A percentile compares a stretch with the other conserved stretches of the same genome.
Evolutionary conservation across 805 yeast genomes (phyloP).

Genomic region (Wickerhamomyces xylosicus): DNA sequence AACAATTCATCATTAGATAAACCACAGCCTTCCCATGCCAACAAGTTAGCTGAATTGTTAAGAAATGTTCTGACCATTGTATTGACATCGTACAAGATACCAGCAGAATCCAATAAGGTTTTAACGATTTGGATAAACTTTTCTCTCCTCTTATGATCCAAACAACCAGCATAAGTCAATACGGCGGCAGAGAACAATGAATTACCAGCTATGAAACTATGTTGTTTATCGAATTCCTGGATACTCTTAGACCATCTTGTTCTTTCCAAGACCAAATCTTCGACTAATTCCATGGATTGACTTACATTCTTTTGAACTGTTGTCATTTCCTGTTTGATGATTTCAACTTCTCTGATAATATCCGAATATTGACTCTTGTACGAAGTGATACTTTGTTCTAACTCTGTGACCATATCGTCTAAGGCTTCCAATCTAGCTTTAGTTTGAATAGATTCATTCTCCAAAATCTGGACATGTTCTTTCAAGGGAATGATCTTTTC

Average conservation of each 20-base stretch:
- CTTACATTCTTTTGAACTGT: slow-evolving; percentile 47
- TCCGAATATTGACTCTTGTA: slow-evolving; percentile 62
- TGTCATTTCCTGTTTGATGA: slow-evolving; percentile 60
- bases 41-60: slow-evolving; percentile 28
- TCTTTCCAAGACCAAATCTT: slow-evolving; percentile 56
- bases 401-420: slow-evolving; percentile 69
- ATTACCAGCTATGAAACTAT: slow-evolving; percentile 49
- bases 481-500: slow-evolving; percentile 67
- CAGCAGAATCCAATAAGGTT: slow-evolving; percentile 21
- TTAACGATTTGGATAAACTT: slow-evolving; percentile 27
- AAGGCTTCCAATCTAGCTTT: slow-evolving; percentile 65
- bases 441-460: slow-evolving; percentile 49
- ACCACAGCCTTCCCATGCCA: slow-evolving; percentile 43
- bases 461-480: slow-evolving; percentile 51
- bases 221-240: slow-evolving; percentile 34
- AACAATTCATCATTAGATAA: slow-evolving; percentile 49
- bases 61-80: slow-evolving; percentile 27
- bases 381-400: slow-evolving; percentile 54
- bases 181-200: slow-evolving; percentile 54
- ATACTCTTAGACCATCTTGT: slow-evolving; percentile 63
- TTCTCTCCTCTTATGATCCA: slow-evolving; percentile 38
- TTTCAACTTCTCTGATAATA: slow-evolving; percentile 71
- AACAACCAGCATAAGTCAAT: slow-evolving; percentile 47
- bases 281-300: slow-evolving; percentile 53
- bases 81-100: slow-evolving; percentile 28